Percentiles rank a stretch among this genome's conserved stretches.
phyloP scores from a whole-genome alignment of 805 yeast genomes.

The Starmerella apis region DNA sequence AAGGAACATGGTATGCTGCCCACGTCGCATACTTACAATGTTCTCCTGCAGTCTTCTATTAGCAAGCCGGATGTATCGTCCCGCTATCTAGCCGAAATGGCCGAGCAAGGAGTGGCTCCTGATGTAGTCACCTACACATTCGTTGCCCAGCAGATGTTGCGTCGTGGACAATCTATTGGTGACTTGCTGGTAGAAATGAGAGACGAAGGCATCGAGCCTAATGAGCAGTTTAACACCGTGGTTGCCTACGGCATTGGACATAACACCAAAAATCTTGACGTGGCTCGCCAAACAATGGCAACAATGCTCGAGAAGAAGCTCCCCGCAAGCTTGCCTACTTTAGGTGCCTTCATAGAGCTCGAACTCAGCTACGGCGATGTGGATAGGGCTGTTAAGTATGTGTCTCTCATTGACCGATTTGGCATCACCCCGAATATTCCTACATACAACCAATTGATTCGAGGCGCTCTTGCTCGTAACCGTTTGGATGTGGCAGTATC shows the following conservation, averaged over 20 bases:
- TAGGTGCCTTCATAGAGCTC: constrained; percentile 29
- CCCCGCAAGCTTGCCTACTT: constrained; percentile 29
- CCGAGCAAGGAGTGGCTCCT: constrained; percentile 37
- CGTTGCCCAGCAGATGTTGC: constrained; percentile 45
- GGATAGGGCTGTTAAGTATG: constrained; percentile 17
- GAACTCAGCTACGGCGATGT: constrained; percentile 27
- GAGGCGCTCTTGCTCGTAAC: constrained; percentile 22
- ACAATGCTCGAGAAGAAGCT: constrained; percentile 1
- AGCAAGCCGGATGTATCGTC: constrained; percentile 35
- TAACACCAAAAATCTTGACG: constrained; percentile 38
- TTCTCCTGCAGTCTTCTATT: constrained; percentile 38
- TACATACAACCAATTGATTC: constrained; percentile 29
- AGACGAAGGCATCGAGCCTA: constrained; percentile 36
- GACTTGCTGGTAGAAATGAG: constrained; percentile 32
- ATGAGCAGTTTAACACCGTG: constrained; percentile 39
- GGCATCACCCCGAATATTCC: constrained; percentile 27
- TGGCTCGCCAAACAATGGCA: constrained; percentile 43
- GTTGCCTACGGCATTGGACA: constrained; percentile 46
- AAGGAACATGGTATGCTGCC: constrained; percentile 36
- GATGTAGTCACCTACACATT: constrained; percentile 56
- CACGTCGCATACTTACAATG: constrained; percentile 43
- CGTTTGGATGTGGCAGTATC: constrained; percentile 22
- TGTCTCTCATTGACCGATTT: constrained; percentile 23
- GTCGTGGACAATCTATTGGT: constrained; percentile 38
- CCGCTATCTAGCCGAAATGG: constrained; percentile 42